phyloP scores from a whole-genome alignment of 2,329 filamentous ascomycete genomes.

The Colletotrichum destructivum region DNA sequence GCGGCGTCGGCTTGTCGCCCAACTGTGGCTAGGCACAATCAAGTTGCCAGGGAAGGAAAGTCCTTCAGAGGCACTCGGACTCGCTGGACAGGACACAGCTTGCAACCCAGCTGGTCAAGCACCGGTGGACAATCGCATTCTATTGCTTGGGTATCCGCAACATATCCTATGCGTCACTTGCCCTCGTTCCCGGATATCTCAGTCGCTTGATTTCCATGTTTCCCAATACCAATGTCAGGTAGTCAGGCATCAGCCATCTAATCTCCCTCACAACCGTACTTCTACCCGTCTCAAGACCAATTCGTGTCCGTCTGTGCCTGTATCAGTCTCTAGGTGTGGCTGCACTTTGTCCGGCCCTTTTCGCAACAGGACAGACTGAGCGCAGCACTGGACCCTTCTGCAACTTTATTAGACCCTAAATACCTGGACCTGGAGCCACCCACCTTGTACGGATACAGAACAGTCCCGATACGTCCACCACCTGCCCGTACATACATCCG shows the following conservation, averaged over 20 bases:
- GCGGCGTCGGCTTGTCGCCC: constrained; percentile 2
- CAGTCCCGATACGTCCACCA: constrained; percentile 20
- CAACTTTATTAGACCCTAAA: constrained; percentile 19
- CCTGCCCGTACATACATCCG: constrained; percentile 26
- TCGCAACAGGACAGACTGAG: constrained; percentile 9
- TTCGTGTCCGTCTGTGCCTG: constrained; percentile 18
- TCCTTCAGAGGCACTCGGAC: not conserved
- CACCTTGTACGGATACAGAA: constrained; percentile 5
- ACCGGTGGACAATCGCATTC: not conserved
- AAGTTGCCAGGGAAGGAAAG: not conserved
- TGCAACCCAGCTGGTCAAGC: not conserved
- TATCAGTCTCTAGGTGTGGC: constrained; percentile 12
- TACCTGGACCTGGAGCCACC: constrained; percentile 19
- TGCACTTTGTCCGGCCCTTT: constrained; percentile 9
- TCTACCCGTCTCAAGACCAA: constrained; percentile 2
- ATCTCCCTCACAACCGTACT: not conserved
- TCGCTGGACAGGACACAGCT: not conserved
- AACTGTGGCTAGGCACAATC: not conserved
- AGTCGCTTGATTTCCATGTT: constrained; percentile 2
- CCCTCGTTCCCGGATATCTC: constrained; percentile 2
- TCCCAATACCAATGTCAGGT: not conserved
- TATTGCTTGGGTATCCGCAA: not conserved
- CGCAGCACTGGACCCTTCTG: constrained; percentile 19
- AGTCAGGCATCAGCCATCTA: not conserved
- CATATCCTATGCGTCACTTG: not conserved